Base-by-base conservation (phyloP, 768 basidiomycete species). In the Piloderma croceum region DNA sequence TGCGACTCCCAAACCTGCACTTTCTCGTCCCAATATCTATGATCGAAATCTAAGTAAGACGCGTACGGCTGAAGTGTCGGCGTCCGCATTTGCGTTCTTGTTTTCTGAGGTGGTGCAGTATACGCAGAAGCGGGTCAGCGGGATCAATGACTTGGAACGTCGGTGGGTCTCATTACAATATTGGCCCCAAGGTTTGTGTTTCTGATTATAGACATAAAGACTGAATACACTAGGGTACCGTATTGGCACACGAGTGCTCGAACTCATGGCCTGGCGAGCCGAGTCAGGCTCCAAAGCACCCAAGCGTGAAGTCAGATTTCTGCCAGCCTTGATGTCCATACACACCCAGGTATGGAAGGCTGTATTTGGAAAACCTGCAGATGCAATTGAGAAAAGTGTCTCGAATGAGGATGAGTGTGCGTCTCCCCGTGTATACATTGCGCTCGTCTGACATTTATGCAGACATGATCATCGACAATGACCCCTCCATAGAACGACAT, bases 381-480 rank as follows among this genome's bases (percentile, higher is more conserved):
- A 97, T 58, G 90, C 86, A 2, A 80, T 99, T 41, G 93, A 99
- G 63, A 87, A 90, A 67, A 92, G 90, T 49, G 90, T 97, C 0
- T 92, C 96, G 61, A 90, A 94, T 44, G 83, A 88, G 15, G 94
- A 98, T 57, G 96, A 99, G 71, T 99, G 91, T 83, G 46, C 39
- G 83, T 65, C 22, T 32, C 19, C 29, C 34, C 4, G 18, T 10
- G 31, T 22, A 21, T 31, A 37, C 6, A 33, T 33, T 10, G 34
- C 19, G 19, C 4, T 42, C 34, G 20, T 33, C 42, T 44, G 24
- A 45, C 43, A 38, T 42, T 23, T 18, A 18, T 17, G 23, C 49
- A 94, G 91, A 97, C 63, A 98, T 98, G 96, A 87, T 99, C 48
- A 86, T 94, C 44, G 87, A 97, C 71, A 97, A 99, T 60, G 88